Conservation (phyloP, 73 alveolate species). For the Paramecium sexaurelia region DNA sequence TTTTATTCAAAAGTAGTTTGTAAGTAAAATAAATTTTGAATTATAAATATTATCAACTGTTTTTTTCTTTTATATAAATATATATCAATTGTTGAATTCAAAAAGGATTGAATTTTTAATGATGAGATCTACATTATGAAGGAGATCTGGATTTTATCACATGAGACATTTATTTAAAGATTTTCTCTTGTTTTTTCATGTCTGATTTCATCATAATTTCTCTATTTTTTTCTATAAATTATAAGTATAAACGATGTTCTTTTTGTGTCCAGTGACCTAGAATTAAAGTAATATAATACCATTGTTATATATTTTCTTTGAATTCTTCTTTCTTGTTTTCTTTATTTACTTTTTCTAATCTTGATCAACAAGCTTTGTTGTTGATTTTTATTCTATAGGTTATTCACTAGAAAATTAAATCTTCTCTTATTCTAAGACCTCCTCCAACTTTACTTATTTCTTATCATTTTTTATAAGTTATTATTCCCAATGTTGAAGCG, state of each 20-base stretch:
- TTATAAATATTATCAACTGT: neutral
- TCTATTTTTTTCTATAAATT: neutral
- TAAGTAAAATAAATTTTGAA: neutral
- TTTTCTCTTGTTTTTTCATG: conserved; percentile 16
- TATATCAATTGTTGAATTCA: neutral
- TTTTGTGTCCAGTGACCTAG: conserved; percentile 35
- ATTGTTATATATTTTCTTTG: neutral
- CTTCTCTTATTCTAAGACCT: neutral
- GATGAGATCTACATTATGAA: conserved; percentile 44
- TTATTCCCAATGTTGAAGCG: neutral
- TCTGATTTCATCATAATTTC: conserved; percentile 36
- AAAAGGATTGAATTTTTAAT: conserved; percentile 37
- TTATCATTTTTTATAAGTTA: neutral
- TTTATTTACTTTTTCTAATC: neutral
- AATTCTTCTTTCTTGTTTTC: neutral
- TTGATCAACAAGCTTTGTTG: neutral
- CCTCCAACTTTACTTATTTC: neutral
- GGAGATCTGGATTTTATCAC: conserved; percentile 13
- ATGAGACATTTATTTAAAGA: conserved; percentile 23
- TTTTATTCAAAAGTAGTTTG: neutral
- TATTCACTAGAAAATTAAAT: neutral
- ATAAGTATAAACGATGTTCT: conserved; percentile 16
- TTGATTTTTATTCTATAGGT: neutral
- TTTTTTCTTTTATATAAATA: neutral
- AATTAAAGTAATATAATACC: neutral